Percentiles rank a stretch among this genome's conserved stretches.
phyloP scores from a whole-genome alignment of 768 basidiomycete genomes.

The Saitozyma podzolica region DNA sequence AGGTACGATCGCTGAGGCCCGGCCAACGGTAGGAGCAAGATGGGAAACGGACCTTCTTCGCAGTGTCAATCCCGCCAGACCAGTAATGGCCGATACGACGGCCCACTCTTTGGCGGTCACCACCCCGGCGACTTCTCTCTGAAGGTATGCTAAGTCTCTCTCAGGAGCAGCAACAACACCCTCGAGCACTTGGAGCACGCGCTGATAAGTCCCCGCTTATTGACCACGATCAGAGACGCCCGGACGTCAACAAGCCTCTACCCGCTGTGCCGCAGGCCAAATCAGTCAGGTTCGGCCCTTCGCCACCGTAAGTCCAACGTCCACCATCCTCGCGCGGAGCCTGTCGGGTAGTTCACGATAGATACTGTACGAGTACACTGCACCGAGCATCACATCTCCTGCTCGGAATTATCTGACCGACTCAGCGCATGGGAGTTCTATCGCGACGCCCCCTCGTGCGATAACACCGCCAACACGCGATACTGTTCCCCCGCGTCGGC shows the following conservation, averaged over 20 bases:
- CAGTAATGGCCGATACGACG: constrained; percentile 7
- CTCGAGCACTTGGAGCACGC: not conserved
- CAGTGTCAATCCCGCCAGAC: too few species aligned
- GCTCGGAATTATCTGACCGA: not conserved
- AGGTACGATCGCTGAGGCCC: not conserved
- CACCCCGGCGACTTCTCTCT: constrained; percentile 36
- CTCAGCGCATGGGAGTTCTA: constrained; percentile 44
- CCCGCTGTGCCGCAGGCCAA: constrained; percentile 19
- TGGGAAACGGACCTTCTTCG: not conserved
- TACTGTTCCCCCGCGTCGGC: constrained; percentile 12
- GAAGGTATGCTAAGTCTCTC: constrained; percentile 14
- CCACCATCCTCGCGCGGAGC: not conserved
- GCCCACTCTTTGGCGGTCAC: constrained; percentile 35
- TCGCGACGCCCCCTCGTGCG: constrained; percentile 26
- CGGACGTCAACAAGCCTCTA: constrained; percentile 30
- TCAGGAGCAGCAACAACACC: not conserved
- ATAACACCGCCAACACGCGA: constrained; percentile 38
- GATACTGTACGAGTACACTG: too few species aligned
- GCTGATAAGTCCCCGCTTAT: not conserved
- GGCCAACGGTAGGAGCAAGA: not conserved
- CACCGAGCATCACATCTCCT: not conserved
- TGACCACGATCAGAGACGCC: not conserved
- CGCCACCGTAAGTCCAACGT: constrained; percentile 37
- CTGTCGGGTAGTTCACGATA: too few species aligned
- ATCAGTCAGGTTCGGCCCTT: constrained; percentile 25